Evolutionary conservation across 2,329 filamentous ascomycete species (phyloP).

Genomic region (Echinosphaeria canescens): DNA sequence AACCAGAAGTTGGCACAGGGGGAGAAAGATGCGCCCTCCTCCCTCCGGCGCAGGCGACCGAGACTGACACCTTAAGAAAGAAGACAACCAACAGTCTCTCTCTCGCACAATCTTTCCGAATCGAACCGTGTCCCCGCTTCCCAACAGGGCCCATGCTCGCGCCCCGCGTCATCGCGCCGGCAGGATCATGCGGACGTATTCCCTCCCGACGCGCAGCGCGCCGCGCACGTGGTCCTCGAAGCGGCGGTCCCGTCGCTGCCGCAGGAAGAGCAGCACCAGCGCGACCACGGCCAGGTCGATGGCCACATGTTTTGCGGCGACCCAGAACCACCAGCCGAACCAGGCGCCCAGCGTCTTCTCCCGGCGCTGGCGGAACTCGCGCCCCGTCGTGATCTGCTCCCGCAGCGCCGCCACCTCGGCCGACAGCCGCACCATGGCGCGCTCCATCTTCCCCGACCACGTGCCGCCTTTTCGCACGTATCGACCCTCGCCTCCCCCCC

Average conservation of each 20-base stretch:
- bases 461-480: constrained; percentile 24
- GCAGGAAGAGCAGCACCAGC: constrained; percentile 49
- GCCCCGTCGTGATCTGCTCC: constrained; percentile 67
- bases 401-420: constrained; percentile 80
- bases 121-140: too few relatives aligned
- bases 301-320: constrained; percentile 48
- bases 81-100: too few relatives aligned
- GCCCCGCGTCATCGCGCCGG: constrained; percentile 31
- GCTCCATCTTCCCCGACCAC: constrained; percentile 70
- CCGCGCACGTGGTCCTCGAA: constrained; percentile 55
- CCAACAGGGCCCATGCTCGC: too few relatives aligned
- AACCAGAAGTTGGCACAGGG: too few relatives aligned
- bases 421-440: constrained; percentile 70
- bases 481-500: constrained; percentile 14
- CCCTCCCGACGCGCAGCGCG: constrained; percentile 29
- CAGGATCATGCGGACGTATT: constrained; percentile 35
- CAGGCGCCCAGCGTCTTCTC: constrained; percentile 45
- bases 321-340: constrained; percentile 49
- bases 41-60: too few relatives aligned
- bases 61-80: too few relatives aligned
- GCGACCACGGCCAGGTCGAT: constrained; percentile 47
- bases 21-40: too few relatives aligned
- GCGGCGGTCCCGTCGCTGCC: constrained; percentile 45
- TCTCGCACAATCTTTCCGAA: too few relatives aligned
- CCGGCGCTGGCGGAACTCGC: constrained; percentile 46